These are phyloP conservation scores for Wakefieldia striispora DNA, from an alignment of 768 basidiomycete genomes.

Conservation along the genomic window DNA sequence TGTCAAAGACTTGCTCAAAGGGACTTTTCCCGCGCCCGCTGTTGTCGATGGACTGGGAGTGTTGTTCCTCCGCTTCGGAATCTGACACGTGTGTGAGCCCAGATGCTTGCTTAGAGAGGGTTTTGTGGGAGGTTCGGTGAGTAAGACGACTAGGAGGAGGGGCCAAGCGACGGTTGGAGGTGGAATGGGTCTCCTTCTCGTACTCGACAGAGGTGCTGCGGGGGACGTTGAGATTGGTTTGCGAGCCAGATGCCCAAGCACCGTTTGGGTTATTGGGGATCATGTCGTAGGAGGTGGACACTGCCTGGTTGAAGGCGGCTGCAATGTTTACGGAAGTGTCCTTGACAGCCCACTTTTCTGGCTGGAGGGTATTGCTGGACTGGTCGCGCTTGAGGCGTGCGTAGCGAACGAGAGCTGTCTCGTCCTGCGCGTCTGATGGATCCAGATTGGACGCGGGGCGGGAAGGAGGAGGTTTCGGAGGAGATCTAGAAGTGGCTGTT, in stretches of 20 bases:
- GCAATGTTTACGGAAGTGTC: constrained; percentile 89
- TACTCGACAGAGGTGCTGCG: constrained; percentile 81
- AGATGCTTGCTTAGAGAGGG: constrained; percentile 56
- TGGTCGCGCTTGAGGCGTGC: constrained; percentile 47
- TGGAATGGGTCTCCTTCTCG: constrained; percentile 60
- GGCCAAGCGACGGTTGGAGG: constrained; percentile 54
- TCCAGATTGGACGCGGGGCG: constrained; percentile 33
- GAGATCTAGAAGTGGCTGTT: constrained; percentile 54
- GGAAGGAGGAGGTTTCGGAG: constrained; percentile 45
- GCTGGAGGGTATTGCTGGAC: constrained; percentile 39
- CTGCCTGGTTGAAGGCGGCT: constrained; percentile 75
- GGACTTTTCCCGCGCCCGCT: constrained; percentile 66
- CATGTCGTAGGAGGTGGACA: constrained; percentile 42
- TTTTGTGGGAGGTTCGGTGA: constrained; percentile 38
- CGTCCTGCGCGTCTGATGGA: constrained; percentile 44
- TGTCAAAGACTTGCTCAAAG: constrained; percentile 56
- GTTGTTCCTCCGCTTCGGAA: constrained; percentile 59
- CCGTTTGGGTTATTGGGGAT: constrained; percentile 51
- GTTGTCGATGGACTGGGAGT: constrained; percentile 26
- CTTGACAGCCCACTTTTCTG: constrained; percentile 70
- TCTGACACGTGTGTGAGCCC: constrained; percentile 55
- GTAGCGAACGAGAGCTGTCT: constrained; percentile 46
- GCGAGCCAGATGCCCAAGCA: constrained; percentile 64
- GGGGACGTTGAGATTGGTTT: constrained; percentile 47
- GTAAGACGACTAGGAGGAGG: constrained; percentile 54